Percentiles rank a stretch among this genome's conserved stretches.
phyloP scores from a whole-genome alignment of 2,329 filamentous ascomycete species.

The Xylaria sp. region DNA sequence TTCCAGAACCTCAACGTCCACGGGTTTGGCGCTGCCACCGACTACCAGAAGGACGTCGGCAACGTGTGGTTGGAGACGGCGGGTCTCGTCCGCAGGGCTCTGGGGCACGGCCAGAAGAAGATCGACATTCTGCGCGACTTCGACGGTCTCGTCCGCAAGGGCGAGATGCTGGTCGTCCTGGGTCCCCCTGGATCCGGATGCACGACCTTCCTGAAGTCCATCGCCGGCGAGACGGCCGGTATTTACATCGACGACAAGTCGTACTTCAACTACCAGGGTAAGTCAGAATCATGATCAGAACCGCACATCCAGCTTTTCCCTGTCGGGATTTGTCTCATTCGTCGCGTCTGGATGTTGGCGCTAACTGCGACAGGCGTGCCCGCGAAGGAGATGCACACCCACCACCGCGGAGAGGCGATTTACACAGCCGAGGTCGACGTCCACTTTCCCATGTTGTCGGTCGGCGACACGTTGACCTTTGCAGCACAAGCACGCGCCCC shows the following conservation, averaged over 20 bases:
- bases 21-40: constrained; percentile 67
- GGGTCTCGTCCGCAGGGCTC: constrained; percentile 48
- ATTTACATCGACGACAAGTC: constrained; percentile 71
- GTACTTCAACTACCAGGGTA: constrained; percentile 81
- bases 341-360: background rate
- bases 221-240: constrained; percentile 81
- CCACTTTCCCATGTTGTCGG: constrained; percentile 76
- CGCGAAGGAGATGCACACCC: constrained; percentile 73
- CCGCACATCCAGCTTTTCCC: background rate
- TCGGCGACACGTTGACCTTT: constrained; percentile 79
- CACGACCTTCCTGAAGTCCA: constrained; percentile 82
- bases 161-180: constrained; percentile 76
- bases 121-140: constrained; percentile 71
- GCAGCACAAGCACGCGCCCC: constrained; percentile 72
- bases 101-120: constrained; percentile 57
- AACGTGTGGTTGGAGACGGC: constrained; percentile 61
- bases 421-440: constrained; percentile 85
- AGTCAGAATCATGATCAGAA: background rate
- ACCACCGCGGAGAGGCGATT: constrained; percentile 82
- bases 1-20: constrained; percentile 71
- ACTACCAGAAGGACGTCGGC: constrained; percentile 70
- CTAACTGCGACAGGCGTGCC: constrained; percentile 54
- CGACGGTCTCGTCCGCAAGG: constrained; percentile 68
- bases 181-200: constrained; percentile 76
- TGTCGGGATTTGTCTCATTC: background rate